Percentiles rank a stretch among this genome's conserved stretches.
Conservation (phyloP, 768 basidiomycete genomes). For the Tephrocybe sp. region DNA sequence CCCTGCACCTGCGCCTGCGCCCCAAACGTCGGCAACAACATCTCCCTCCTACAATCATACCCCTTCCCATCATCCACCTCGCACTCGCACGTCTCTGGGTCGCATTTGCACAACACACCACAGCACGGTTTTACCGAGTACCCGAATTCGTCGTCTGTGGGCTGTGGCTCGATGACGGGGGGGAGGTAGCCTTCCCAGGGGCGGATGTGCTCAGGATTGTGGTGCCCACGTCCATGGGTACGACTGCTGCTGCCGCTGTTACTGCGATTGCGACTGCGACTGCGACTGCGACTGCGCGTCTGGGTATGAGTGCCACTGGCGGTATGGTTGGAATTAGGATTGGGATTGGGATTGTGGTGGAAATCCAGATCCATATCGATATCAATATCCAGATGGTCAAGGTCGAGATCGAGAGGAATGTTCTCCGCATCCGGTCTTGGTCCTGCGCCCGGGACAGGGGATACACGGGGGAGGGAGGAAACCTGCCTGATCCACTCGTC, state of each 20-base stretch:
- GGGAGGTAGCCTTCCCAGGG: conserved; percentile 15
- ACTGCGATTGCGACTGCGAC: conserved; percentile 15
- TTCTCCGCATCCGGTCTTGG: too few relatives aligned
- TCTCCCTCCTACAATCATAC: conserved; percentile 20
- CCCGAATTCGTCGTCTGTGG: neutral
- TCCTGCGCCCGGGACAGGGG: too few relatives aligned
- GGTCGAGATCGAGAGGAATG: too few relatives aligned
- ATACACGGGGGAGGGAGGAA: too few relatives aligned
- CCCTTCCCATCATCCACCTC: conserved; percentile 14
- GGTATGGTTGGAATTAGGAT: too few relatives aligned
- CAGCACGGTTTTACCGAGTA: conserved; percentile 19
- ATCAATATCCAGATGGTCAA: too few relatives aligned
- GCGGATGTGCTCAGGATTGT: conserved; percentile 4
- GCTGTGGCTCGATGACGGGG: conserved; percentile 6
- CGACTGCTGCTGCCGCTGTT: neutral
- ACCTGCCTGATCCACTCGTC: conserved; percentile 31
- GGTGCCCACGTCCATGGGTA: neutral
- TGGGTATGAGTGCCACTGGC: too few relatives aligned
- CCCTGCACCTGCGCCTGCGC: too few relatives aligned
- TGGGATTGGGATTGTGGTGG: too few relatives aligned
- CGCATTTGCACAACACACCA: conserved; percentile 21
- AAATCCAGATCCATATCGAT: too few relatives aligned
- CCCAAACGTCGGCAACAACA: conserved; percentile 10
- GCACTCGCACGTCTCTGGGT: conserved; percentile 18
- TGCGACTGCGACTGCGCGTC: too few relatives aligned